Base-by-base conservation (phyloP, 2,329 filamentous ascomycete species). In the Pseudocercospora cruenta region DNA sequence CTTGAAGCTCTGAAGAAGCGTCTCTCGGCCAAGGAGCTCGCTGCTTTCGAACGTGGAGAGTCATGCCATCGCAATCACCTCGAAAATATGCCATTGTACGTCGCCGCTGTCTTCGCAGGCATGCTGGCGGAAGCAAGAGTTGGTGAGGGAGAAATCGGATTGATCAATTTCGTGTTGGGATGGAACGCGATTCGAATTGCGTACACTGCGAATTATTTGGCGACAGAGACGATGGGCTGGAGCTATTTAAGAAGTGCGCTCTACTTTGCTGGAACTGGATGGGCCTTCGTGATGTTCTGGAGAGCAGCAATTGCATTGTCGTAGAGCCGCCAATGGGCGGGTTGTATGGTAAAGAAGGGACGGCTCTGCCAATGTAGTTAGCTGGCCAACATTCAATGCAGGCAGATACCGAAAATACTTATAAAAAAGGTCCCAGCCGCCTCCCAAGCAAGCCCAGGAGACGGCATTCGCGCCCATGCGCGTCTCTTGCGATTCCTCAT, bases 1-100 rank as follows among this genome's bases (percentile, higher is more conserved):
- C 54, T 78, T 39, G 77, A 78, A 26, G 71, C 70, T 5, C 70
- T 84, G 59, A 77, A 78, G 64, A 76, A 80, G 57, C 71, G 73
- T 4, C 75, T 82, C 2, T 71, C 78, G 9, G 68, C 78, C 0
- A 74, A 77, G 14, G 74, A 72, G 4, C 82, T 78, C 67, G 79
- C 76, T 12, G 76, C 73, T 7, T 84, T 78, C 60, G 81, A 84
- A 73, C 80, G 82, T 47, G 76, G 79, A 22, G 78, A 82, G 65
- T 77, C 80, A 4, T 83, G 81, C 36, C 81, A 83, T 67, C 75
- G 78, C 28, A 84, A 84, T 69, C 78, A 78, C 28, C 75, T 83
- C 67, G 82, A 85, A 74, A 82, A 80, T 60, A 73, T 84, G 62
- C 80, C 82, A 1, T 67, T 84, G 8, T 84, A 83, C 66, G 71